Evolutionary conservation across 2,329 filamentous ascomycete species (phyloP), one percentile per base, ranked within the genome.

Genomic region (Paecilomyces fulvus): DNA sequence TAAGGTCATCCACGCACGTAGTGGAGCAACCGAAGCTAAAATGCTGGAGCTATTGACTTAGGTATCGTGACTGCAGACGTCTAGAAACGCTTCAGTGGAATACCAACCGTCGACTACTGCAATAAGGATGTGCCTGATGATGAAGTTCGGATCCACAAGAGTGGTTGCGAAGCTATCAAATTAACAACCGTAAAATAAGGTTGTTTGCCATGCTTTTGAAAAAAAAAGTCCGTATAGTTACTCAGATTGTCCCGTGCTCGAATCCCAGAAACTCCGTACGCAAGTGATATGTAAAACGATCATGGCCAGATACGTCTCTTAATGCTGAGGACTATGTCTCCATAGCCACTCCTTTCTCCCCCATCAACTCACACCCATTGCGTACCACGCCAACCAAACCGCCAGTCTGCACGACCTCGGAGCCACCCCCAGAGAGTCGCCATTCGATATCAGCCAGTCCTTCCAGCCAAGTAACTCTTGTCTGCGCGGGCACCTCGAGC

Each of bases 401-500:
- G 6, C 94, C 92, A 0, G 94, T 97, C 77, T 99, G 94, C 57
- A 99, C 83, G 5, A 79, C 77, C 75, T 99, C 94, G 57, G 85
- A 91, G 1, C 89, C 92, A 21, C 94, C 94, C 49, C 90, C 89
- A 31, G 92, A 88, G 5, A 99, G 78, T 59, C 94, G 80, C 74
- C 95, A 95, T 77, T 99, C 94, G 54, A 99, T 89, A 64, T 96
- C 89, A 0, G 92, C 91, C 55, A 99, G 76, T 0, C 92, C 92
- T 58, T 94, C 88, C 59, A 99, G 77, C 94, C 94, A 99, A 2
- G 86, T 83, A 54, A 97, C 88, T 79, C 94, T 88, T 10, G 91
- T 92, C 70, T 92, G 88, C 0, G 90, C 80, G 54, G 87, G 88
- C 11, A 96, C 94, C 63, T 96, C 90, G 52, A 96, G 76, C 69